A percentile compares a stretch with the other conserved stretches of the same genome.
Evolutionary conservation across 179 eudicot genomes (phyloP).

Genomic region (Silene vulgaris): DNA sequence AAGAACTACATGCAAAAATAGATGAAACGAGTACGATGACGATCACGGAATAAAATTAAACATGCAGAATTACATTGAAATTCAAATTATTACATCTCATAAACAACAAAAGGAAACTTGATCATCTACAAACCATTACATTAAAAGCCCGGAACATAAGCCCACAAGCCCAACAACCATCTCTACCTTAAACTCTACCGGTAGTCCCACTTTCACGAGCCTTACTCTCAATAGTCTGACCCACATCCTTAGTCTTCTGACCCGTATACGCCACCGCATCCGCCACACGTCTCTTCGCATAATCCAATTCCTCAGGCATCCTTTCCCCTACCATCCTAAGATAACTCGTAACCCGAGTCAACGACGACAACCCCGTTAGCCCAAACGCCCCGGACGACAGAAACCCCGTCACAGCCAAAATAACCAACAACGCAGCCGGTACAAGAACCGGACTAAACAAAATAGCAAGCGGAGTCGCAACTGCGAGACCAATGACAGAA

Average conservation of each 20-base stretch:
- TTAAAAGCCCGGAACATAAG: background rate
- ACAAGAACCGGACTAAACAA: slow-evolving; percentile 63
- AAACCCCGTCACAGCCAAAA: slow-evolving; percentile 40
- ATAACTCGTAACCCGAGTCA: slow-evolving; percentile 36
- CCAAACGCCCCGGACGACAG: slow-evolving; percentile 58
- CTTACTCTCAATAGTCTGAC: slow-evolving; percentile 53
- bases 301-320: slow-evolving; percentile 50
- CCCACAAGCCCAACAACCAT: slow-evolving; percentile 1
- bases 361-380: slow-evolving; percentile 47
- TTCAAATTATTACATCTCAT: slow-evolving; percentile 14
- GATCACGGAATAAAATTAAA: background rate
- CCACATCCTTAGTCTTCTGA: slow-evolving; percentile 69
- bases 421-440: slow-evolving; percentile 41
- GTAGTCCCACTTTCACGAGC: slow-evolving; percentile 44
- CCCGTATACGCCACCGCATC: slow-evolving; percentile 49
- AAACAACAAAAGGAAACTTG: background rate
- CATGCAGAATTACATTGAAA: slow-evolving; percentile 2
- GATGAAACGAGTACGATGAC: background rate
- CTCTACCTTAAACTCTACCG: slow-evolving; percentile 12
- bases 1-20: background rate
- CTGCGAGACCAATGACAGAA: slow-evolving; percentile 40
- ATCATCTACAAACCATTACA: slow-evolving; percentile 6
- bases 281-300: slow-evolving; percentile 46
- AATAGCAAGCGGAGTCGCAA: slow-evolving; percentile 51
- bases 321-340: slow-evolving; percentile 31